Conservation (phyloP, 805 yeast genomes). For the Yarrowia hollandica region DNA sequence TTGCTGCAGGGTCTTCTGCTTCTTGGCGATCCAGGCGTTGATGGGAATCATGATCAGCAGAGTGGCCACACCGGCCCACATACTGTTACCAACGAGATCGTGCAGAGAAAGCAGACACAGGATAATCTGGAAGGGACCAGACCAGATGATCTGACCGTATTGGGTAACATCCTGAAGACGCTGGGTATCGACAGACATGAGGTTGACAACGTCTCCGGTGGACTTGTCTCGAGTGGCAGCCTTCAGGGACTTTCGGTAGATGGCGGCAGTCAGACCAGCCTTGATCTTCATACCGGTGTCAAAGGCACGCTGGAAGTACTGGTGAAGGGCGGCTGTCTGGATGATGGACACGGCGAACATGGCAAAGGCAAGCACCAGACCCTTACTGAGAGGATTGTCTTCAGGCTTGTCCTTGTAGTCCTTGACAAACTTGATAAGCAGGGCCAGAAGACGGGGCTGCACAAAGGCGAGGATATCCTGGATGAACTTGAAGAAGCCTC, state of each 20-base stretch:
- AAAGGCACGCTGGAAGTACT: slow-evolving; percentile 54
- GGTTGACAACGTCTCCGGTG: slow-evolving; percentile 78
- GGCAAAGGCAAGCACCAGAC: slow-evolving; percentile 59
- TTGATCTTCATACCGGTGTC: slow-evolving; percentile 65
- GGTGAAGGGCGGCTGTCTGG: slow-evolving; percentile 65
- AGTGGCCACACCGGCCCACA: slow-evolving; percentile 93
- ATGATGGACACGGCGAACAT: slow-evolving; percentile 64
- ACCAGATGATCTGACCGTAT: slow-evolving; percentile 79
- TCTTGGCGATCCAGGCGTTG: slow-evolving; percentile 51
- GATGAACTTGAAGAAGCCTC: slow-evolving; percentile 67
- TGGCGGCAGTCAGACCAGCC: slow-evolving; percentile 63
- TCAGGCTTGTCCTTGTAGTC: slow-evolving; percentile 42
- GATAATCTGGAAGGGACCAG: slow-evolving; percentile 87
- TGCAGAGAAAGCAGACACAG: slow-evolving; percentile 76
- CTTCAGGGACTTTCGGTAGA: slow-evolving; percentile 64
- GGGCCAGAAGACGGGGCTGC: slow-evolving; percentile 81
- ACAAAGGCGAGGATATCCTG: slow-evolving; percentile 80
- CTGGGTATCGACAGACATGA: slow-evolving; percentile 71
- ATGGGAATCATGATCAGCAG: slow-evolving; percentile 74
- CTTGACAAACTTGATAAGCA: slow-evolving; percentile 61
- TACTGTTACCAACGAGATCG: slow-evolving; percentile 68
- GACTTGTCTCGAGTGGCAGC: slow-evolving; percentile 58
- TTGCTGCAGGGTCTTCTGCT: slow-evolving; percentile 62
- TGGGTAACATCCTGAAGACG: slow-evolving; percentile 68
- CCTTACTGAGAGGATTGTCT: slow-evolving; percentile 50